Conservation (phyloP, 805 yeast genomes). For the Cyberlindnera petersonii region DNA sequence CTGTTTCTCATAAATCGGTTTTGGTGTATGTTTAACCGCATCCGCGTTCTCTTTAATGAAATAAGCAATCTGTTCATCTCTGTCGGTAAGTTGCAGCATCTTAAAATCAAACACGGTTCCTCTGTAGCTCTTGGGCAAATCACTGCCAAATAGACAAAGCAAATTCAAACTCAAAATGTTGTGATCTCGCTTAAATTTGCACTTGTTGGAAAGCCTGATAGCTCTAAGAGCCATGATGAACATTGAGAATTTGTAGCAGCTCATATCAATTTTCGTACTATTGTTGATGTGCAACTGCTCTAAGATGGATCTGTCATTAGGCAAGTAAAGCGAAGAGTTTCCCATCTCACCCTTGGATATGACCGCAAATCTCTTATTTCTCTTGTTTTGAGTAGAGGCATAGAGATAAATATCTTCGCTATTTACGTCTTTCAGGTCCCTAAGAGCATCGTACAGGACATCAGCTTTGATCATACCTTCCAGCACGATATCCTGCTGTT, state of each 20-base stretch:
- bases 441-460: slow-evolving; percentile 48
- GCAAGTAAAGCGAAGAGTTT: slow-evolving; percentile 59
- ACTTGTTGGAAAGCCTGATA: slow-evolving; percentile 45
- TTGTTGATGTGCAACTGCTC: slow-evolving; percentile 49
- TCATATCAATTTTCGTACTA: slow-evolving; percentile 33
- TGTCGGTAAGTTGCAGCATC: slow-evolving; percentile 28
- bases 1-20: neutral
- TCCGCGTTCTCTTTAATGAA: slow-evolving; percentile 7
- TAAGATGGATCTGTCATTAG: slow-evolving; percentile 56
- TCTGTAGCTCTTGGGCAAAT: slow-evolving; percentile 34
- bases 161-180: slow-evolving; percentile 42
- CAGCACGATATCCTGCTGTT: slow-evolving; percentile 39
- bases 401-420: slow-evolving; percentile 49
- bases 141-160: slow-evolving; percentile 32
- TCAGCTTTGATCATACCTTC: slow-evolving; percentile 50
- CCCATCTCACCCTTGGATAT: slow-evolving; percentile 76
- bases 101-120: slow-evolving; percentile 40
- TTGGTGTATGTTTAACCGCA: neutral
- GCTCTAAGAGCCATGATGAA: slow-evolving; percentile 48
- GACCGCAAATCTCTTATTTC: slow-evolving; percentile 35
- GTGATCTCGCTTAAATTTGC: slow-evolving; percentile 52
- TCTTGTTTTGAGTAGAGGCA: slow-evolving; percentile 31
- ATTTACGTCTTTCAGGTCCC: slow-evolving; percentile 52
- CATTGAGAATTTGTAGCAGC: slow-evolving; percentile 46
- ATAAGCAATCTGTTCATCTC: slow-evolving; percentile 11